A percentile compares a stretch with the other conserved stretches of the same genome.
Evolutionary conservation across 306 rosid species (phyloP).

Genomic region (Senna siamea): DNA sequence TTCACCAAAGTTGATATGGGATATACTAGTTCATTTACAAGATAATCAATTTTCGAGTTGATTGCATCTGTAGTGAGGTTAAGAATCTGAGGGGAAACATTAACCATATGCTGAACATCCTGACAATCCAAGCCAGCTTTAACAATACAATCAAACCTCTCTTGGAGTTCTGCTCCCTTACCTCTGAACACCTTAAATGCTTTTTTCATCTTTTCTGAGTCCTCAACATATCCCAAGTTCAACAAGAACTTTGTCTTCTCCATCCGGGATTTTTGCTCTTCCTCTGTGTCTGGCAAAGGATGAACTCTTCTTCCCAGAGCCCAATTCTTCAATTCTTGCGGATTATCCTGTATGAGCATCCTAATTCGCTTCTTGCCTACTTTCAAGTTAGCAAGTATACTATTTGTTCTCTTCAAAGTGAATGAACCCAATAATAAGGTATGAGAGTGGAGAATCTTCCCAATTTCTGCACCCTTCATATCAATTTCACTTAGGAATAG

Average conservation of each 20-base stretch:
- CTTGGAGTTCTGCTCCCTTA: conserved; percentile 78
- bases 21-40: conserved; percentile 60
- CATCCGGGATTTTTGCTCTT: conserved; percentile 28
- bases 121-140: conserved; percentile 63
- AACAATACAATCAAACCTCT: conserved; percentile 72
- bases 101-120: conserved; percentile 59
- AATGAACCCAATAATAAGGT: conserved; percentile 59
- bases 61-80: conserved; percentile 59
- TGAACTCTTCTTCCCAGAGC: conserved; percentile 53
- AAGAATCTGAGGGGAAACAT: conserved; percentile 67
- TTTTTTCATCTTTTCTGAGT: conserved; percentile 51
- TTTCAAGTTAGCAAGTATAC: conserved; percentile 55
- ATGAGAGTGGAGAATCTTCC: conserved; percentile 56
- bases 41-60: conserved; percentile 58
- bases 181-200: conserved; percentile 63
- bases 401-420: conserved; percentile 57
- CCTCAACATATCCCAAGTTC: conserved; percentile 59
- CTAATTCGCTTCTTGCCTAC: conserved; percentile 69
- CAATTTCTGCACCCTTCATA: conserved; percentile 61
- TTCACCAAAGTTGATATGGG: conserved; percentile 56
- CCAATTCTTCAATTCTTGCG: conserved; percentile 64
- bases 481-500: conserved; percentile 58
- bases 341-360: conserved; percentile 59
- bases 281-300: conserved; percentile 46
- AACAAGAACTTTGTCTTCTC: conserved; percentile 64